Conservation (phyloP, 345 rosid species). For the Eucalyptus fibrosa region DNA sequence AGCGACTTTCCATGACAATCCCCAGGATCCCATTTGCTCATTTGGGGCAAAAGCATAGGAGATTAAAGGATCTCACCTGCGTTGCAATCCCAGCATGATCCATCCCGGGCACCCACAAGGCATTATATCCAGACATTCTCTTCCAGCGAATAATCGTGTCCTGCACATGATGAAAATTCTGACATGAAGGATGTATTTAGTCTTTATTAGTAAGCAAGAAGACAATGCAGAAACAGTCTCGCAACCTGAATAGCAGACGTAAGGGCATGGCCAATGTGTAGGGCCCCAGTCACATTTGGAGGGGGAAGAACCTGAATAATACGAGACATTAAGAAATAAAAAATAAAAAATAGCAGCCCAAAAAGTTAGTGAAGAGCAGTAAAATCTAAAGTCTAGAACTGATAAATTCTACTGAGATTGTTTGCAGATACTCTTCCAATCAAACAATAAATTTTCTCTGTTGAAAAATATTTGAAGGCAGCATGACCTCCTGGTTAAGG, state of each 20-base stretch:
- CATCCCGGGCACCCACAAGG: conserved; percentile 92
- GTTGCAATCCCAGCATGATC: conserved; percentile 99
- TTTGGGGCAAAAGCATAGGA: not conserved
- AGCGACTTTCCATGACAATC: not conserved
- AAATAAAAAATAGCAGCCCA: not conserved
- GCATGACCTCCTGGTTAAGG: not conserved
- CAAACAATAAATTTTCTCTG: not conserved
- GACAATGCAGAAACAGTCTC: not conserved
- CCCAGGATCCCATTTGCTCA: not conserved
- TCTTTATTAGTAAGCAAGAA: not conserved
- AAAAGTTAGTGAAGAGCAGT: not conserved
- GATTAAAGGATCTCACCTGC: conserved; percentile 37
- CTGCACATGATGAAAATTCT: conserved; percentile 14
- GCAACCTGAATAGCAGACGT: conserved; percentile 75
- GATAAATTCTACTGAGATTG: not conserved
- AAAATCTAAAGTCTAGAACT: not conserved
- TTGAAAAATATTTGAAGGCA: not conserved
- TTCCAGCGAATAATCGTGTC: conserved; percentile 84
- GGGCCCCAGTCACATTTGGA: conserved; percentile 95
- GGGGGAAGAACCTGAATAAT: conserved; percentile 75
- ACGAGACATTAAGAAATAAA: not conserved
- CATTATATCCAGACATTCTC: conserved; percentile 94
- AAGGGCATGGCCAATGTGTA: conserved; percentile 96
- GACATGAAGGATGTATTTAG: not conserved
- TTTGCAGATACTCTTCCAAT: not conserved